These are phyloP conservation scores for Phoma sp. DNA, from an alignment of 2,329 filamentous ascomycete species.

Conservation along the genomic window DNA sequence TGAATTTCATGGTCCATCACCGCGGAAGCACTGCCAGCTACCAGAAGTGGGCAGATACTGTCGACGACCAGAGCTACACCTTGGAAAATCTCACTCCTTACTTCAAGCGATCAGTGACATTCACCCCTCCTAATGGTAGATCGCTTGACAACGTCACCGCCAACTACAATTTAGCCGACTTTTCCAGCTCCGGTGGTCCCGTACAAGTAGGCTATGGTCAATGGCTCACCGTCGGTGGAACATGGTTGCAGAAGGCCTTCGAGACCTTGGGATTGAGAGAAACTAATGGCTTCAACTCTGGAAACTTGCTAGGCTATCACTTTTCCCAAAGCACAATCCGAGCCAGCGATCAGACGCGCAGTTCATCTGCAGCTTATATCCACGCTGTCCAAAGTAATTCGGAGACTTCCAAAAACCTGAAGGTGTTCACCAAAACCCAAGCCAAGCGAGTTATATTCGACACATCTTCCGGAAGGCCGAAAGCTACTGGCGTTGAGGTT, in stretches of 20 bases:
- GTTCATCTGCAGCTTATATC: background rate
- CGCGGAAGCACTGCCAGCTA: constrained; percentile 22
- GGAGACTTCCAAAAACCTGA: constrained; percentile 4
- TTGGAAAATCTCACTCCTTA: constrained; percentile 35
- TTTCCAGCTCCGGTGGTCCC: background rate
- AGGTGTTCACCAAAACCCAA: constrained; percentile 42
- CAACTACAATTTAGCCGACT: background rate
- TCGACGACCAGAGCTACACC: constrained; percentile 39
- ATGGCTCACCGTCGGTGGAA: background rate
- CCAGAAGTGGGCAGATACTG: constrained; percentile 38
- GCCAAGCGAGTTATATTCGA: constrained; percentile 45
- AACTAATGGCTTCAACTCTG: constrained; percentile 3
- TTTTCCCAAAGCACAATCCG: constrained; percentile 12
- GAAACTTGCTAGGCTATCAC: constrained; percentile 4
- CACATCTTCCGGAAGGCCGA: constrained; percentile 5
- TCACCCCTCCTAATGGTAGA: constrained; percentile 28
- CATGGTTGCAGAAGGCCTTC: background rate
- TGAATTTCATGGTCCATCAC: constrained; percentile 34
- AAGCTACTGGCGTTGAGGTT: constrained; percentile 21
- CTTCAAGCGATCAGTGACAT: constrained; percentile 39
- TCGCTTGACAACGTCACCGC: constrained; percentile 4
- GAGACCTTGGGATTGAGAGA: background rate
- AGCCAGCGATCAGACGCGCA: constrained; percentile 10
- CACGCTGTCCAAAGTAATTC: background rate
- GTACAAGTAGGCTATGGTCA: background rate